A percentile compares a stretch with the other conserved stretches of the same genome.
Conservation (phyloP, 225 moss, liverwort and hornwort genomes). For the Marchantia paleacea region DNA sequence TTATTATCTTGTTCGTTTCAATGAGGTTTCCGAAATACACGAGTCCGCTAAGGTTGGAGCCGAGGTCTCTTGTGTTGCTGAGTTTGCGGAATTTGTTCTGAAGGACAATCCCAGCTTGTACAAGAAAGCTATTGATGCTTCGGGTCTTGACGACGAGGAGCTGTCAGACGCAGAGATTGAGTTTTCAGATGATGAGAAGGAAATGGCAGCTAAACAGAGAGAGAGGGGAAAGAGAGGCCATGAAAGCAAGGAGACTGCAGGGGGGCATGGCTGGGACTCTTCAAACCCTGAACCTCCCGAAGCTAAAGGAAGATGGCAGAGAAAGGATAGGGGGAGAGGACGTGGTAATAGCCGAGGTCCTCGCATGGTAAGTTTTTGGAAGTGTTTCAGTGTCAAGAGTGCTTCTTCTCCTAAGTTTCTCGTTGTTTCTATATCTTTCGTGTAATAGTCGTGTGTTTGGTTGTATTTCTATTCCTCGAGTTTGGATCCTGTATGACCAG, state of each 20-base stretch:
- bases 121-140: constrained; percentile 92
- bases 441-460: neutral
- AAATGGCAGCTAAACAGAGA: constrained; percentile 58
- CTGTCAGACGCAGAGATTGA: constrained; percentile 77
- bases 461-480: neutral
- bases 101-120: constrained; percentile 72
- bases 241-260: constrained; percentile 26
- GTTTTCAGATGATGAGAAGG: constrained; percentile 97
- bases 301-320: constrained; percentile 29
- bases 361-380: constrained; percentile 27
- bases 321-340: constrained; percentile 35
- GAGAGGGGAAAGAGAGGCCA: constrained; percentile 32
- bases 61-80: constrained; percentile 76
- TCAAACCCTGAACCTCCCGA: constrained; percentile 17
- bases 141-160: constrained; percentile 89
- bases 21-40: constrained; percentile 67
- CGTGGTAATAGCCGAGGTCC: constrained; percentile 27
- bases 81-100: constrained; percentile 73
- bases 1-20: constrained; percentile 78
- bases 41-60: constrained; percentile 62
- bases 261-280: constrained; percentile 6
- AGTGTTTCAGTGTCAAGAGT: neutral
- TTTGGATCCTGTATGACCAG: neutral
- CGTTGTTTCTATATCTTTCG: neutral
- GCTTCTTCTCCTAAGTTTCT: neutral